Evolutionary conservation across 2,329 filamentous ascomycete genomes (phyloP).

Genomic region (Diaporthe longicolla): DNA sequence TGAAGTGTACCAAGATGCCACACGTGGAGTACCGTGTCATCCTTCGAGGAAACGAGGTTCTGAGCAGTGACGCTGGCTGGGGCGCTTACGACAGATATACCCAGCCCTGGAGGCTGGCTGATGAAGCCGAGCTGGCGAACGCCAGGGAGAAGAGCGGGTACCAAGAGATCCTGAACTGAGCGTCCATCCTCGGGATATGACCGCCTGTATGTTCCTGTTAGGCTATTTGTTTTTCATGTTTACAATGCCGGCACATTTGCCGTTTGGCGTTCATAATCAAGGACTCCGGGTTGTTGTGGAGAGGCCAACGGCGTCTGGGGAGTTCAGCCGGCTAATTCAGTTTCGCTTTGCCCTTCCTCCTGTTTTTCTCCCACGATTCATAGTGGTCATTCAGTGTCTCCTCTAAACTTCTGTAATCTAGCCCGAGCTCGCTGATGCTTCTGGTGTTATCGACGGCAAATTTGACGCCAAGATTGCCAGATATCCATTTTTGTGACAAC

Average conservation of each 20-base stretch:
- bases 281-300: too few relatives aligned
- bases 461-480: slow-evolving; percentile 35
- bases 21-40: slow-evolving; percentile 45
- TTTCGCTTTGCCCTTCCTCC: slow-evolving; percentile 6
- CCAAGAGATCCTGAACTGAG: slow-evolving; percentile 13
- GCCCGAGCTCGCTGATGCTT: slow-evolving; percentile 36
- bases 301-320: neutral
- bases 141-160: slow-evolving; percentile 22
- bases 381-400: slow-evolving; percentile 39
- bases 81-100: slow-evolving; percentile 44
- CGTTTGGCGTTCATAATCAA: neutral
- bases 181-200: neutral
- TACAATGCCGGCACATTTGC: neutral
- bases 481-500: slow-evolving; percentile 38
- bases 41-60: slow-evolving; percentile 43
- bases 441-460: slow-evolving; percentile 37
- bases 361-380: slow-evolving; percentile 20
- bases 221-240: neutral
- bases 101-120: slow-evolving; percentile 42
- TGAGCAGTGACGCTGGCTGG: slow-evolving; percentile 43
- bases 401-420: slow-evolving; percentile 27
- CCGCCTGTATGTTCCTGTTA: neutral
- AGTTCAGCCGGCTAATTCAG: neutral
- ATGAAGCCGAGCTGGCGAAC: slow-evolving; percentile 38
- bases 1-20: slow-evolving; percentile 31